phyloP scores from a whole-genome alignment of 2,329 filamentous ascomycete species.

The Stachybotrys chlorohalonatus region DNA sequence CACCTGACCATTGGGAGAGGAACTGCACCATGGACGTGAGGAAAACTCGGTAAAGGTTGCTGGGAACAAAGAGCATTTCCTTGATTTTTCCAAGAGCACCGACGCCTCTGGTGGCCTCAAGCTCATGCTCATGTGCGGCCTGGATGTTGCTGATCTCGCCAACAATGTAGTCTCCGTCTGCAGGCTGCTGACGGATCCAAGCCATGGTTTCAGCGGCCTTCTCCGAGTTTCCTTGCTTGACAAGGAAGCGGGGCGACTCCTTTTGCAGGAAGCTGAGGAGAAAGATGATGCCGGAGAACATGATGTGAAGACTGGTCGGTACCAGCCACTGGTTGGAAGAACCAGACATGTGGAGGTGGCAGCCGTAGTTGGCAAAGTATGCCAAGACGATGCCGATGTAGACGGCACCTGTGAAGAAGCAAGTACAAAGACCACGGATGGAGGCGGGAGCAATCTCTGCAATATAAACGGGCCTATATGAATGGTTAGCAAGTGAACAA shows the following conservation, averaged over 20 bases:
- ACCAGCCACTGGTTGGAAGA: constrained; percentile 49
- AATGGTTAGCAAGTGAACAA: not conserved
- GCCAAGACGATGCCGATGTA: constrained; percentile 72
- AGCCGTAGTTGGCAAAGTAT: constrained; percentile 66
- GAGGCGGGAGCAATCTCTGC: constrained; percentile 63
- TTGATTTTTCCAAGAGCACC: constrained; percentile 56
- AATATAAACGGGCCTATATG: constrained; percentile 52
- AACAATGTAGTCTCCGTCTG: constrained; percentile 51
- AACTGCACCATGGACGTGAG: constrained; percentile 61
- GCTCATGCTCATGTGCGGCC: constrained; percentile 57
- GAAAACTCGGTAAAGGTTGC: constrained; percentile 66
- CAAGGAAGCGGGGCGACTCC: constrained; percentile 63
- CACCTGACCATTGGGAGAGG: constrained; percentile 65
- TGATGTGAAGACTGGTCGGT: constrained; percentile 67
- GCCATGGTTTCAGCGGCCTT: constrained; percentile 47
- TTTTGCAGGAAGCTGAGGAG: constrained; percentile 58
- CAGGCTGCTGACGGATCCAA: constrained; percentile 48
- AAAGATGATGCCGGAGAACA: constrained; percentile 66
- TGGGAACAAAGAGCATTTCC: constrained; percentile 58
- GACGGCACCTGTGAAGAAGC: constrained; percentile 43
- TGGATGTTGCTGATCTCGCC: constrained; percentile 57
- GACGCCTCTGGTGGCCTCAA: constrained; percentile 59
- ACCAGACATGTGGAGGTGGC: constrained; percentile 37
- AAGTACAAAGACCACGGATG: constrained; percentile 65
- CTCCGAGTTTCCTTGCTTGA: constrained; percentile 54